These are phyloP conservation scores for Eucalyptus curtisii DNA, from an alignment of 345 rosid genomes.

Conservation along the genomic window DNA sequence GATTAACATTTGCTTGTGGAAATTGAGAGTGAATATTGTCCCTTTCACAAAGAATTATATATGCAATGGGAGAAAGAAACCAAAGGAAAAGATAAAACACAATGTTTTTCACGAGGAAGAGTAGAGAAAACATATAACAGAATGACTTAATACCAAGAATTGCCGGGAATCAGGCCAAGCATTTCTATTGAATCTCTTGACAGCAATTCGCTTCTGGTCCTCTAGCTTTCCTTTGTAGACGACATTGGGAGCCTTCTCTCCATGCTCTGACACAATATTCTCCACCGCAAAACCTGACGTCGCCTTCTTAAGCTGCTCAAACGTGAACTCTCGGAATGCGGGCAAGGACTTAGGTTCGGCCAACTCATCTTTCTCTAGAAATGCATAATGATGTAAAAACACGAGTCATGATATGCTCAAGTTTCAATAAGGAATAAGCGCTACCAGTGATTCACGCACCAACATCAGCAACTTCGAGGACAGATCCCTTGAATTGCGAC, in stretches of 20 bases:
- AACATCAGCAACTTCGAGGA: slow-evolving; percentile 40
- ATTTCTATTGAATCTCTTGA: slow-evolving; percentile 71
- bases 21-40: background rate
- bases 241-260: slow-evolving; percentile 94
- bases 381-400: background rate
- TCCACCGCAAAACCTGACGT: slow-evolving; percentile 85
- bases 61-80: background rate
- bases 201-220: slow-evolving; percentile 71
- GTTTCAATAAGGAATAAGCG: background rate
- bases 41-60: background rate
- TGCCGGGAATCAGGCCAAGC: slow-evolving; percentile 94
- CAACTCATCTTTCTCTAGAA: slow-evolving; percentile 22
- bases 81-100: background rate
- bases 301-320: slow-evolving; percentile 69
- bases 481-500: slow-evolving; percentile 46
- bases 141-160: slow-evolving; percentile 43
- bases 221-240: slow-evolving; percentile 90
- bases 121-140: background rate
- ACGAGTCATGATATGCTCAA: background rate
- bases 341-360: slow-evolving; percentile 36
- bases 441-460: slow-evolving; percentile 31
- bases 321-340: slow-evolving; percentile 57
- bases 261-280: slow-evolving; percentile 92
- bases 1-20: background rate
- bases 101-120: background rate